Conservation (phyloP, 2,329 filamentous ascomycete genomes). For the Raffaelea ambrosiae region DNA sequence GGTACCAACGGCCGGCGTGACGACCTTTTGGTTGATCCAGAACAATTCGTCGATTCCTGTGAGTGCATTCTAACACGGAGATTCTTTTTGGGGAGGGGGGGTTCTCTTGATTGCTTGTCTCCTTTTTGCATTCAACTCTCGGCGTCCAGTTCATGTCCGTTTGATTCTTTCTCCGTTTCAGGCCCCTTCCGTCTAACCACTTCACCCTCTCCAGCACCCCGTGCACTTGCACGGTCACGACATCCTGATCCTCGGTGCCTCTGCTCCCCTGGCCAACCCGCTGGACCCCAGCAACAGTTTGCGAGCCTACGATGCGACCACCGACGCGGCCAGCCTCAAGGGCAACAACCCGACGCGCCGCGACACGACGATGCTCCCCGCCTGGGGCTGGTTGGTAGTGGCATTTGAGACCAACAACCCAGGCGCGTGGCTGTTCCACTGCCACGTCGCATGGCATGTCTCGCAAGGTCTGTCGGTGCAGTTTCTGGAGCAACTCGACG, state of each 20-base stretch:
- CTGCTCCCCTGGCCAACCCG: conserved; percentile 12
- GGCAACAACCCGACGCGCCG: conserved; percentile 35
- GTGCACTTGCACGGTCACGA: conserved; percentile 24
- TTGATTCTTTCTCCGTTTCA: no score
- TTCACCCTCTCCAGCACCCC: no score
- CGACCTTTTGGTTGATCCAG: conserved; percentile 25
- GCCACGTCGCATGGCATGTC: conserved; percentile 43
- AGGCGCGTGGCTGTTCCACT: conserved; percentile 40
- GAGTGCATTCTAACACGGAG: no score
- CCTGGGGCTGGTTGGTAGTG: conserved; percentile 35
- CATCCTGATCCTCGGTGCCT: conserved; percentile 22
- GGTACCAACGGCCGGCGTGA: conserved; percentile 9
- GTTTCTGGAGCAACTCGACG: conserved; percentile 31
- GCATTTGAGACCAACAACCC: conserved; percentile 43
- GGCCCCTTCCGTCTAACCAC: no score
- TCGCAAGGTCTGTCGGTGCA: conserved; percentile 40
- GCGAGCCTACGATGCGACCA: conserved; percentile 15
- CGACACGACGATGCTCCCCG: conserved; percentile 37
- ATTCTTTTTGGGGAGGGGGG: no score
- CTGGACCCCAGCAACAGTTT: conserved; percentile 8
- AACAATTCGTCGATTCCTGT: conserved; percentile 19
- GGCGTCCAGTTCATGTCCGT: no score
- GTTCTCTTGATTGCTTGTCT: no score
- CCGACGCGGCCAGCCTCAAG: conserved; percentile 22
- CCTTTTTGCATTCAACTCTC: no score